These are phyloP conservation scores for Heterobasidion parviporum DNA, from an alignment of 1,284 basidiomycete genomes.

Conservation along the genomic window DNA sequence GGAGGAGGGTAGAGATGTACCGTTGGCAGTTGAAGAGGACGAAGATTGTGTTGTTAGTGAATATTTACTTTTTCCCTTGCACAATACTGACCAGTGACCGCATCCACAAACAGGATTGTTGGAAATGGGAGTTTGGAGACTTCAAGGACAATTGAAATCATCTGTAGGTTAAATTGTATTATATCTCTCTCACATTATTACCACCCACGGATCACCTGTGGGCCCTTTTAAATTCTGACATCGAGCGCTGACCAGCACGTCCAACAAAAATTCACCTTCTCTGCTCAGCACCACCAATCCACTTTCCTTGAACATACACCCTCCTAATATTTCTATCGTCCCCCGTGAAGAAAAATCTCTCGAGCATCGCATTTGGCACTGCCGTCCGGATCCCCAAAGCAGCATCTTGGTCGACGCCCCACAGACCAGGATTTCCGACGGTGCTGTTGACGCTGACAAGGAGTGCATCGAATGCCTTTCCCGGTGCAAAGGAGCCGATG, in stretches of 20 bases:
- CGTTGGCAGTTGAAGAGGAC: conserved; percentile 20
- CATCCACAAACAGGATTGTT: conserved; percentile 46
- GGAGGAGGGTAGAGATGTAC: conserved; percentile 27
- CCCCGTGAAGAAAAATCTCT: conserved; percentile 75
- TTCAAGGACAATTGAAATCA: conserved; percentile 20
- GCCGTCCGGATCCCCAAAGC: conserved; percentile 18
- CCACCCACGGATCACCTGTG: conserved; percentile 2
- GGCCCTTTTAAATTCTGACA: too few species aligned
- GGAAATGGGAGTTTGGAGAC: conserved; percentile 58
- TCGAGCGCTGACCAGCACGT: neutral
- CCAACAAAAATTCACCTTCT: neutral
- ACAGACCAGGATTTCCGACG: conserved; percentile 54
- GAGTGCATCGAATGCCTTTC: conserved; percentile 90
- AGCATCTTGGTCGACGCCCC: conserved; percentile 36
- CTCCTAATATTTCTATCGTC: conserved; percentile 83
- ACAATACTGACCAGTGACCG: conserved; percentile 1
- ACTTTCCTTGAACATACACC: conserved; percentile 80
- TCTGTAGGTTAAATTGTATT: neutral
- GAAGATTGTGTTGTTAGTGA: conserved; percentile 38
- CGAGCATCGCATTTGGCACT: conserved; percentile 44
- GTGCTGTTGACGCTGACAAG: conserved; percentile 47
- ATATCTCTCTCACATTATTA: neutral
- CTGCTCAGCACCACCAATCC: conserved; percentile 62
- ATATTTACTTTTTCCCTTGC: neutral
- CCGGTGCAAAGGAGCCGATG: conserved; percentile 74